Evolutionary conservation across 257 asterid genomes (phyloP), one percentile per base, ranked within the genome.

Genomic region (Lantana camara): DNA sequence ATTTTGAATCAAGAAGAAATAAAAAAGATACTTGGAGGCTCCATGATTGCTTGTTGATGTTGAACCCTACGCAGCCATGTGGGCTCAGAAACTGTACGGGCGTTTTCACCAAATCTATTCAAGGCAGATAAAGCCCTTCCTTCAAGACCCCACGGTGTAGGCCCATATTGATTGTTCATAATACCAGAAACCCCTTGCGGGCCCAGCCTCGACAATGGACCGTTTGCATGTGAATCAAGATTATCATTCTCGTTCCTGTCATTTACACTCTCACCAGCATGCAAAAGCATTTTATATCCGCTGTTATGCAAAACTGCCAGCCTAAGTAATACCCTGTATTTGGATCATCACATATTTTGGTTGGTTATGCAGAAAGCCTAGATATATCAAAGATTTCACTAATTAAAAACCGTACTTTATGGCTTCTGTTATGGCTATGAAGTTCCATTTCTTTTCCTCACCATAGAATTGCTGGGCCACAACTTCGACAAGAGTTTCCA

Each of bases 401-500:
- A 37, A 57, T 49, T 29, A 56, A 40, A 64, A 40, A 2, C 19
- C 74, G 71, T 84, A 90, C 99, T 94, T 94, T 77, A 68, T 74
- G 53, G 84, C 90, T 79, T 94, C 99, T 42, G 88, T 82, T 60
- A 79, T 27, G 66, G 93, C 96, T 67, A 94, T 77, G 69, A 86
- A 83, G 69, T 83, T 84, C 99, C 99, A 94, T 82, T 90, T 94
- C 69, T 73, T 88, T 13, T 84, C 96, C 64, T 86, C 96, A 4
- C 99, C 99, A 56, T 70, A 84, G 24, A 73, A 75, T 57, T 88
- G 96, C 56, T 84, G 91, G 10, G 97, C 99, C 27, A 72, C 91
- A 76, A 94, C 99, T 82, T 94, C 97, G 66, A 94, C 85, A 55
- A 94, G 81, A 53, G 97, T 90, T 77, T 94, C 99, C 85, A 94